Percentiles rank a stretch among this genome's conserved stretches.
phyloP scores from a whole-genome alignment of 257 asterid species.

The Fraxinus pennsylvanica region DNA sequence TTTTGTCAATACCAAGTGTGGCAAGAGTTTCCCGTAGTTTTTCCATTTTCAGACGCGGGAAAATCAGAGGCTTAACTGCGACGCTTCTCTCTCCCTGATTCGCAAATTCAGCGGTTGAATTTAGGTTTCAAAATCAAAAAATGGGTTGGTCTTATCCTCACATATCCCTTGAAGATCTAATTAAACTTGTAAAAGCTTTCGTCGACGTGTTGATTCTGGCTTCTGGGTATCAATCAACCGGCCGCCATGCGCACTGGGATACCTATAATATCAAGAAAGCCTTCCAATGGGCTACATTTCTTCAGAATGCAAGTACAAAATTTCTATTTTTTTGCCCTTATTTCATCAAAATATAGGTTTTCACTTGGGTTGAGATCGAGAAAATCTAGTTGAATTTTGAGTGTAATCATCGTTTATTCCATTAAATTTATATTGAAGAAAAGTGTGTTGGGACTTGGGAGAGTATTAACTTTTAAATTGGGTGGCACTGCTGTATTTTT shows the following conservation, averaged over 20 bases:
- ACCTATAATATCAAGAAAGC: slow-evolving; percentile 49
- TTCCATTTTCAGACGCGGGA: background rate
- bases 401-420: background rate
- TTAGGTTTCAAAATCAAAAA: slow-evolving; percentile 11
- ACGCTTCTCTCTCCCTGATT: background rate
- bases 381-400: background rate
- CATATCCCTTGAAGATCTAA: slow-evolving; percentile 51
- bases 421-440: background rate
- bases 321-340: background rate
- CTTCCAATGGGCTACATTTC: slow-evolving; percentile 69
- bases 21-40: too few species aligned
- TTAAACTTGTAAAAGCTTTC: slow-evolving; percentile 52
- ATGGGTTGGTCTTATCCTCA: slow-evolving; percentile 61
- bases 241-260: slow-evolving; percentile 70
- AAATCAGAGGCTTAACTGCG: background rate
- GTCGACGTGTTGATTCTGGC: slow-evolving; percentile 64
- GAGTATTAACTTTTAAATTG: background rate
- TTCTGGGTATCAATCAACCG: slow-evolving; percentile 76
- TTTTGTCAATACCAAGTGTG: too few species aligned
- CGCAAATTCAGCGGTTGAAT: background rate
- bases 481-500: background rate
- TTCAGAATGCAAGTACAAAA: slow-evolving; percentile 46
- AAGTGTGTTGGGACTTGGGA: background rate
- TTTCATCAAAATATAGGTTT: background rate
- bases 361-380: background rate